Evolutionary conservation across 768 basidiomycete genomes (phyloP), one percentile per base, ranked within the genome.

Genomic region (Leccinum ochraceum): DNA sequence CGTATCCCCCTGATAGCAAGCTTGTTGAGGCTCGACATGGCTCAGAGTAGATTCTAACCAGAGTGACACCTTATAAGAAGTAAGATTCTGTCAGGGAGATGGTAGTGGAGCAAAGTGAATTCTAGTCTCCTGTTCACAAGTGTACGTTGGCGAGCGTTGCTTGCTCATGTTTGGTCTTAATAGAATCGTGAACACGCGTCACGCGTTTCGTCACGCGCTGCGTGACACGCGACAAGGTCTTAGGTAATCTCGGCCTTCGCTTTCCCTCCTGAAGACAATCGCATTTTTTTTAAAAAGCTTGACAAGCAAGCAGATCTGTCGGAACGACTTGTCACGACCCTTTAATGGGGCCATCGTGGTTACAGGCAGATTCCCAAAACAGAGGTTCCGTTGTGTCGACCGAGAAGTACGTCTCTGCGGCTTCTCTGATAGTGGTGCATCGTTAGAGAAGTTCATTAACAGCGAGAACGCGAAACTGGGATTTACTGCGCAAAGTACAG

Each of bases 1-100:
- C 95, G 89, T 64, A 97, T 98, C 20, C 92, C 92, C 37, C 95
- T 85, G 60, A 98, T 95, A 14, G 94, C 95, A 48, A 98, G 87
- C 75, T 95, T 96, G 82, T 95, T 89, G 51, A 98, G 80, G 56
- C 82, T 83, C 24, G 94, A 89, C 94, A 92, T 66, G 60, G 53
- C 17, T 44, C n/a, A 44, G n/a, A 44, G n/a, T 10, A n/a, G 8
- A 44, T 0, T 42, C 39, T 44, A 44, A 44, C 3, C n/a, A 44
- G 42, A 44, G 42, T 42, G 39, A 39, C 16, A 42, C 39, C 39
- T 42, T 42, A 16, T 0, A 4, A 0, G 17, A 42, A 42, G 46
- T 17, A 36, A 14, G 13, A 36, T 36, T 36, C 13, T 36, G 36
- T 36, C 36, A 36, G 6, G 36, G 20, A 46, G 44, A 10, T n/a